Percentiles rank a stretch among this genome's conserved stretches.
phyloP scores from a whole-genome alignment of 2,329 filamentous ascomycete species.

The Cladosporium velox region DNA sequence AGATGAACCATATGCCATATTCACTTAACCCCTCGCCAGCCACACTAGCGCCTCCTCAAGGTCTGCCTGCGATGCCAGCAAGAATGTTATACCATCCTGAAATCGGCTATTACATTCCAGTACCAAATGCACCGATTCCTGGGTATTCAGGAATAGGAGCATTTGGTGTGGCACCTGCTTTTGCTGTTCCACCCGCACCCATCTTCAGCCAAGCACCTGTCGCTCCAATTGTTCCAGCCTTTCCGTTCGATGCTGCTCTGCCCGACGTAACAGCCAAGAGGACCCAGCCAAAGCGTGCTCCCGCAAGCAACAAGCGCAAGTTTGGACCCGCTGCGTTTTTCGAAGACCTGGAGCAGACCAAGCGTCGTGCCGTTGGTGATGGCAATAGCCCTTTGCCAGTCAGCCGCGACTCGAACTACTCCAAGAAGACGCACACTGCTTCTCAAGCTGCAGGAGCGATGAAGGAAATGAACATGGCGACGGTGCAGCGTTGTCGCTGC shows the following conservation, averaged over 20 bases:
- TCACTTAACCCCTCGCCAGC: constrained; percentile 4
- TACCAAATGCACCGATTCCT: background rate
- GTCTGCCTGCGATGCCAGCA: background rate
- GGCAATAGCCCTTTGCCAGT: background rate
- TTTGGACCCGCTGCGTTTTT: constrained; percentile 7
- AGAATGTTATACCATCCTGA: background rate
- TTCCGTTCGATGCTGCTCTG: background rate
- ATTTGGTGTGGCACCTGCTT: background rate
- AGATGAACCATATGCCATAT: background rate
- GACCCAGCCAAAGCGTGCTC: background rate
- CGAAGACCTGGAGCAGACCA: constrained; percentile 11
- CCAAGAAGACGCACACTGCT: background rate
- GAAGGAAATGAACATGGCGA: constrained; percentile 12
- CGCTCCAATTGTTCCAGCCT: background rate
- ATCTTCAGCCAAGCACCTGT: background rate
- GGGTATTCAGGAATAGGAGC: background rate
- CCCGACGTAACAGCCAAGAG: background rate
- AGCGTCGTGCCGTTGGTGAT: constrained; percentile 13
- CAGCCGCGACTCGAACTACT: constrained; percentile 1
- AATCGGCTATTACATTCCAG: constrained; percentile 4
- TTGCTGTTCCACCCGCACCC: background rate
- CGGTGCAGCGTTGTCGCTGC: background rate
- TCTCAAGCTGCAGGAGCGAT: background rate
- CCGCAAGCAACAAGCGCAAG: constrained; percentile 9
- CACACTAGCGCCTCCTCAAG: background rate